phyloP scores from a whole-genome alignment of 768 basidiomycete genomes.

The Clitopilus passeckerianus region DNA sequence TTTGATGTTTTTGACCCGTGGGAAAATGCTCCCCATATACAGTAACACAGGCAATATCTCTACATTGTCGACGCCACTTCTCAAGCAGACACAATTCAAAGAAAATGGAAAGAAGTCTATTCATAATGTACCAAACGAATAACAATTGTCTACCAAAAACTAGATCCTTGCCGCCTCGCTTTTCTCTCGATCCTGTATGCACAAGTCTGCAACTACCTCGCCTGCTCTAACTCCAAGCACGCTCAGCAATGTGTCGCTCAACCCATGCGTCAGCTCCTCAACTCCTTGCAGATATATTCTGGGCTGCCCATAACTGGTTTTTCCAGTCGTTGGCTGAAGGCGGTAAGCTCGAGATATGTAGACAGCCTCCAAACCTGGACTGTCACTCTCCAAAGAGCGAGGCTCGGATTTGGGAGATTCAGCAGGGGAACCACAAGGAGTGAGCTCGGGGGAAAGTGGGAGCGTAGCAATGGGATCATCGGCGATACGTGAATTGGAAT shows the following conservation, averaged over 20 bases:
- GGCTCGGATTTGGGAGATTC: conserved; percentile 17
- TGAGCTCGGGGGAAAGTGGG: conserved; percentile 9
- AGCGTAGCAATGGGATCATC: not conserved
- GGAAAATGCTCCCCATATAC: not conserved
- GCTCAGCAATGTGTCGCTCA: conserved; percentile 43
- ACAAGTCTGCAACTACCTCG: conserved; percentile 36
- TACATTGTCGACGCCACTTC: not conserved
- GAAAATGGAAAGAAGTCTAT: not conserved
- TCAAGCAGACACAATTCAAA: not conserved
- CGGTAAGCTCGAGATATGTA: conserved; percentile 38
- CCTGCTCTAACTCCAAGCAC: conserved; percentile 38
- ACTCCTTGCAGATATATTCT: conserved; percentile 30
- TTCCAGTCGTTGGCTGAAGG: conserved; percentile 24
- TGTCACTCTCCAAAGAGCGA: conserved; percentile 10
- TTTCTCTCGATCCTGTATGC: conserved; percentile 10
- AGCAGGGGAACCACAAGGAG: conserved; percentile 16
- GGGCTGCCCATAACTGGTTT: conserved; percentile 10
- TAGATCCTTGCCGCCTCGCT: not conserved
- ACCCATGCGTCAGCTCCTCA: conserved; percentile 33
- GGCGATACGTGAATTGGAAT: not conserved
- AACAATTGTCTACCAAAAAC: not conserved
- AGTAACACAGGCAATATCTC: too few relatives aligned
- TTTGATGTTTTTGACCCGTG: conserved; percentile 5
- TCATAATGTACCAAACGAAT: not conserved
- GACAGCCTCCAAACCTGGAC: conserved; percentile 13